A percentile compares a stretch with the other conserved stretches of the same genome.
These are phyloP conservation scores for Domatiomyces catenatus DNA, from an alignment of 2,329 filamentous ascomycete species.

Conservation along the genomic window DNA sequence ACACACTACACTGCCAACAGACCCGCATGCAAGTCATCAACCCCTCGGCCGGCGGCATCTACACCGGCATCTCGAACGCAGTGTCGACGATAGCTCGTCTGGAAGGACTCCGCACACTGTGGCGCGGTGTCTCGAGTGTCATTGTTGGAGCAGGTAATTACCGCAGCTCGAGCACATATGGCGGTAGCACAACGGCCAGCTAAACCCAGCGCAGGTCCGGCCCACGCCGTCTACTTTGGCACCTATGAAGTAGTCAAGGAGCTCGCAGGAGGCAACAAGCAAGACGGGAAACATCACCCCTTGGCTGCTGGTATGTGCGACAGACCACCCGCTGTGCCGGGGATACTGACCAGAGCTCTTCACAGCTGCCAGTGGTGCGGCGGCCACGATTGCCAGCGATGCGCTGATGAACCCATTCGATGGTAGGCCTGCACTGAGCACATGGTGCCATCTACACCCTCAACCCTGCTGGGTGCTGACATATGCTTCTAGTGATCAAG, in stretches of 20 bases:
- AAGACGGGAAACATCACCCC: constrained; percentile 69
- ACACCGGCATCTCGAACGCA: constrained; percentile 80
- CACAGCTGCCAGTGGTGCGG: constrained; percentile 76
- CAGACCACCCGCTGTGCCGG: not conserved
- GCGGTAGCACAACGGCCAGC: not conserved
- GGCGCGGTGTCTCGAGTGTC: constrained; percentile 93
- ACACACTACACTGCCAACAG: constrained; percentile 33
- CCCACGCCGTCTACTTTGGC: constrained; percentile 94
- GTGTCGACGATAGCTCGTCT: constrained; percentile 81
- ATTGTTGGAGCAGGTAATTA: constrained; percentile 76
- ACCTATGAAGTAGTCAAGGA: constrained; percentile 98
- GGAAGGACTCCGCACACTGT: constrained; percentile 81
- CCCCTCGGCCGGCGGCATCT: constrained; percentile 62
- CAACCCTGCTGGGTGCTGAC: constrained; percentile 2
- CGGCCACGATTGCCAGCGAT: constrained; percentile 91
- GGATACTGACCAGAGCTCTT: constrained; percentile 22
- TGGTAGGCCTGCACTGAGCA: constrained; percentile 38
- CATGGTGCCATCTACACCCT: not conserved
- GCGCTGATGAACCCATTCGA: constrained; percentile 99
- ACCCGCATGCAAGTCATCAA: constrained; percentile 97
- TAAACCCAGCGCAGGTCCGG: constrained; percentile 50
- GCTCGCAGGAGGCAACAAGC: constrained; percentile 78
- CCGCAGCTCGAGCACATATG: not conserved
- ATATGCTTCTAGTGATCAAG: constrained; percentile 62
- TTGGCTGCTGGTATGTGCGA: constrained; percentile 63